Base-by-base conservation (phyloP, 1,139 yeast species). In the Pichia sp. region DNA sequence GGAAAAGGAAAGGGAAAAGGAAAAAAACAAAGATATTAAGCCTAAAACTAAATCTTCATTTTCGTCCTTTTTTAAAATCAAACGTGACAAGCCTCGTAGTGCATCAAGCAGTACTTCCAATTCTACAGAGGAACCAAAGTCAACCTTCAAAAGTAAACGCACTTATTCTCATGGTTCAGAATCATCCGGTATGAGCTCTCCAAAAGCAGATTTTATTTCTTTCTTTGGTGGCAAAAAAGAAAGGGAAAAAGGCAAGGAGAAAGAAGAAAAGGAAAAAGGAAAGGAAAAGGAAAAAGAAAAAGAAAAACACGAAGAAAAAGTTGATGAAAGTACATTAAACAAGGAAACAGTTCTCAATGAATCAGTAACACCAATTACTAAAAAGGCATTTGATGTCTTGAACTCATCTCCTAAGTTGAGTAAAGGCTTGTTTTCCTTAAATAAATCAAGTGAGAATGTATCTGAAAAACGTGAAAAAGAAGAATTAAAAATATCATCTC, bases 51-150 rank as follows among this genome's bases (percentile, higher is more conserved):
- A 51, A 40, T 35, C 51, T 22, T 42, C 54, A 4, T 51, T 51
- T 20, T 39, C 53, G 1, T 49, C 53, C 11, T 51, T 51, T 35
- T 51, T 51, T 31, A 51, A 51, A 31, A 45, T 51, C 4, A 47
- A 47, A 26, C 42, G 48, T 27, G 50, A 49, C 28, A 51, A 51
- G 28, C 45, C 51, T 9, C 48, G 49, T 16, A 41, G 40, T 20
- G 12, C 38, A 7, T 46, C 49, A 6, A 30, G 30, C 9, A 29
- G 39, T 6, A 10, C 38, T 3, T 8, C 22, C 2, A 44, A 40
- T 7, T 16, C 37, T 4, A 23, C 35, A n/a, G 47, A 45, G n/a
- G 49, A 46, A 24, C 43, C 45, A 12, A 48, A 46, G 27, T 24
- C 31, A 10, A 22, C 39, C 4, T 41, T 46, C 7, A 48, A 46